Evolutionary conservation across 139 green algal species (phyloP).

Genomic region (Micractinium conductrix): DNA sequence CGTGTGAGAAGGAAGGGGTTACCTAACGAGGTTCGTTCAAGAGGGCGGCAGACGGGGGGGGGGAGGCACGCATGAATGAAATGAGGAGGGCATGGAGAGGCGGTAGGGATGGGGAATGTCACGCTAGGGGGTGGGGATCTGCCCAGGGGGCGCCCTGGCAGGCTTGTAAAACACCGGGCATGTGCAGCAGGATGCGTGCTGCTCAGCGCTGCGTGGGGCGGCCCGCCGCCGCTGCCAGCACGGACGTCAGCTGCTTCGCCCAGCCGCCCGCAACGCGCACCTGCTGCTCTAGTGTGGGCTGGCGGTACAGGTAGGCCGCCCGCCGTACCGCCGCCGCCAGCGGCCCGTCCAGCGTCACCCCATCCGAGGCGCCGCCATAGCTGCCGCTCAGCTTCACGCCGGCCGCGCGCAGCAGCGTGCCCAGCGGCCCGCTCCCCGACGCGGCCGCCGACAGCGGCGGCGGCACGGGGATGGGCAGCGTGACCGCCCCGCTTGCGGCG

Average conservation of each 20-base stretch:
- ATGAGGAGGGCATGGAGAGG: no score
- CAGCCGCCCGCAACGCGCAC: slow-evolving; percentile 70
- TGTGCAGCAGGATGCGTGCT: not conserved
- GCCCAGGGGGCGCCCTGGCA: no score
- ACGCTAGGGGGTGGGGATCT: no score
- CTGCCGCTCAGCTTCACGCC: slow-evolving; percentile 51
- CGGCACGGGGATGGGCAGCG: slow-evolving; percentile 75
- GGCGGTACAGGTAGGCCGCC: slow-evolving; percentile 92
- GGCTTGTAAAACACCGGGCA: no score
- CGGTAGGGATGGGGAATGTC: no score
- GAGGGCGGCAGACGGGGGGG: no score
- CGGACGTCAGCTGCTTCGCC: slow-evolving; percentile 44
- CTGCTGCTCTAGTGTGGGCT: slow-evolving; percentile 92
- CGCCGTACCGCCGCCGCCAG: slow-evolving; percentile 77
- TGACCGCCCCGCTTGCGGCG: slow-evolving; percentile 74
- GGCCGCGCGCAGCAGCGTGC: slow-evolving; percentile 57
- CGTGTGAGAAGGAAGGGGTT: no score
- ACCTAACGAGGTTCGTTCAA: no score
- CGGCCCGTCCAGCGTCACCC: slow-evolving; percentile 85
- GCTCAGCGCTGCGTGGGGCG: no score
- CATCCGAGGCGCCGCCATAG: slow-evolving; percentile 24
- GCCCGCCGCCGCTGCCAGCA: not conserved
- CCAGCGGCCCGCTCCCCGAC: slow-evolving; percentile 63
- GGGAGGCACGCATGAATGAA: no score
- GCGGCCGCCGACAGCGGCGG: slow-evolving; percentile 50